Evolutionary conservation across 306 rosid genomes (phyloP).

Genomic region (Vigna unguiculata): DNA sequence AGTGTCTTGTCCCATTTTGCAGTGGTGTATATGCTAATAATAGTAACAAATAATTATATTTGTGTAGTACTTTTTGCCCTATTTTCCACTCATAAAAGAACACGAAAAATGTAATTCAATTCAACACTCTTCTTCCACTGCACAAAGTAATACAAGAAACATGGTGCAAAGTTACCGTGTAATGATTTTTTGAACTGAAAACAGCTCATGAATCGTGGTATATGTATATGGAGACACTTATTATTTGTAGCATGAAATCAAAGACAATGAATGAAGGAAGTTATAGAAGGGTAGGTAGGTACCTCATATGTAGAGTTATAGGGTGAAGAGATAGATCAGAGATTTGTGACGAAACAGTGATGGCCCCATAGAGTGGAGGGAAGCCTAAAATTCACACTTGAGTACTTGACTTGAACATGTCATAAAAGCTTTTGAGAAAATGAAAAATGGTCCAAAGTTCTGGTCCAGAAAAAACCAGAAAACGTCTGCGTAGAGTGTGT

Average conservation of each 20-base stretch:
- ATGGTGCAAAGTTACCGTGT: background rate
- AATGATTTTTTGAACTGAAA: background rate
- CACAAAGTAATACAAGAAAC: background rate
- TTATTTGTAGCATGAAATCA: background rate
- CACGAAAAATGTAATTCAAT: background rate
- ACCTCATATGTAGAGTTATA: background rate
- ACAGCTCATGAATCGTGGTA: no score
- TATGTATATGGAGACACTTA: background rate
- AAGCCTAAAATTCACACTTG: conserved; percentile 37
- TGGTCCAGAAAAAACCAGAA: conserved; percentile 17
- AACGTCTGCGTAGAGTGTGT: conserved; percentile 25
- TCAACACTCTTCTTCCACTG: background rate
- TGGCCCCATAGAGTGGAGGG: conserved; percentile 9
- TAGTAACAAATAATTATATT: background rate
- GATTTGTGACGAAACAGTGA: conserved; percentile 1
- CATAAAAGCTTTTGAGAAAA: background rate
- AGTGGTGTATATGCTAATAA: background rate
- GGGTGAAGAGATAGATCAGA: background rate
- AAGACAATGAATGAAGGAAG: background rate
- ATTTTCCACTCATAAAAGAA: background rate
- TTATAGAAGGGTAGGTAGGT: background rate
- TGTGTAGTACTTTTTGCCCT: background rate
- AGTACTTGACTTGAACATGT: conserved; percentile 32
- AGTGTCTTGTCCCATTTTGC: background rate
- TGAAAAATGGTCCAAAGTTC: conserved; percentile 50